Evolutionary conservation across 129 eudicot genomes (phyloP).

Genomic region (Flaveria brownii): DNA sequence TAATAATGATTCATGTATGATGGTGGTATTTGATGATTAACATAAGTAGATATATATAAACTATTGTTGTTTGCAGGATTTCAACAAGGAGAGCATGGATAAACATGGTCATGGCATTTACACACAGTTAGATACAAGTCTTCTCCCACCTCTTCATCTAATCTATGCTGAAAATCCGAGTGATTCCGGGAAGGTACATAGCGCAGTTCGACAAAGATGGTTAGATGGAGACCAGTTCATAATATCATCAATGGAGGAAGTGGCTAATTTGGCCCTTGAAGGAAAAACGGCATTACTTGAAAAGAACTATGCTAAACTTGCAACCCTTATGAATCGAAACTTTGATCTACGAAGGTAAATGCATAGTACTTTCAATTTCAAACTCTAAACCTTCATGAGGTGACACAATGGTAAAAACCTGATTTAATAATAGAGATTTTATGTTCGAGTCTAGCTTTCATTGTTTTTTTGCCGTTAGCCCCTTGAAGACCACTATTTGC

Average conservation of each 20-base stretch:
- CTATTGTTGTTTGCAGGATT: constrained; percentile 53
- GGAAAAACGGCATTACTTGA: constrained; percentile 67
- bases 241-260: constrained; percentile 71
- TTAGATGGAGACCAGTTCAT: constrained; percentile 81
- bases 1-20: not conserved
- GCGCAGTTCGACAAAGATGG: constrained; percentile 93
- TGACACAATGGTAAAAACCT: not conserved
- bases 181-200: constrained; percentile 98
- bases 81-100: constrained; percentile 66
- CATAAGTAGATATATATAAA: not conserved
- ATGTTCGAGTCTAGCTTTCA: not conserved
- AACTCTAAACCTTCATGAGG: not conserved
- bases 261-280: constrained; percentile 69
- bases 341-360: constrained; percentile 90
- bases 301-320: constrained; percentile 63
- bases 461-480: not conserved
- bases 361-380: not conserved
- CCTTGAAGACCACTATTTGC: not conserved
- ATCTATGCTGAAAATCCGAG: constrained; percentile 98
- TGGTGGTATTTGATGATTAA: not conserved
- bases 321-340: constrained; percentile 85
- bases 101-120: constrained; percentile 74
- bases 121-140: constrained; percentile 64
- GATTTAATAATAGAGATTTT: not conserved
- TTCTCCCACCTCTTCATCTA: constrained; percentile 87